Evolutionary conservation across 768 basidiomycete genomes (phyloP).

Genomic region (Leccinum truebloodii): DNA sequence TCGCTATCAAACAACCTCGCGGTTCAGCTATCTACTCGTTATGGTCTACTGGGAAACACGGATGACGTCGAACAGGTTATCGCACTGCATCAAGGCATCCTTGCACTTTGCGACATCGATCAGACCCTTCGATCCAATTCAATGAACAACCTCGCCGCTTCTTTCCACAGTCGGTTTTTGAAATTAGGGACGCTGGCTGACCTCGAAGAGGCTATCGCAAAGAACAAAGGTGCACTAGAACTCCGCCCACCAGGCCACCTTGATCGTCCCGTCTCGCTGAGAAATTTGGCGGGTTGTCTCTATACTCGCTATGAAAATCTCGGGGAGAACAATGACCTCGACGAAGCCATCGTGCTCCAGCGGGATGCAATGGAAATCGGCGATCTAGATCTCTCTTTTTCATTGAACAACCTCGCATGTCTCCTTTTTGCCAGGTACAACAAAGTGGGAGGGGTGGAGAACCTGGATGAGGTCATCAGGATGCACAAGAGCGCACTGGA

Average conservation of each 20-base stretch:
- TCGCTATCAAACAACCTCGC: neutral
- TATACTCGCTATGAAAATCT: neutral
- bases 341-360: conserved; percentile 17
- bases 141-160: conserved; percentile 2
- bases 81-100: neutral
- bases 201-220: neutral
- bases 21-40: neutral
- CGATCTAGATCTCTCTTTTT: conserved; percentile 7
- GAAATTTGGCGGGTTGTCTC: conserved; percentile 4
- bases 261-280: neutral
- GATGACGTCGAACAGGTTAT: conserved; percentile 1
- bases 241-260: neutral
- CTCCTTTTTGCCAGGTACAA: conserved; percentile 9
- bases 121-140: neutral
- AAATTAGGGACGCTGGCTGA: neutral
- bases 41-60: neutral
- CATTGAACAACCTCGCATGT: conserved; percentile 20
- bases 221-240: neutral
- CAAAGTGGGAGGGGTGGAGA: neutral
- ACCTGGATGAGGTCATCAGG: neutral
- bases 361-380: conserved; percentile 8
- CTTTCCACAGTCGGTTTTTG: neutral
- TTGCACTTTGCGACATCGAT: neutral
- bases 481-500: neutral
- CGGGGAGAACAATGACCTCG: conserved; percentile 12